Conservation (phyloP, 805 yeast genomes). For the Dipodascus geniculatus region DNA sequence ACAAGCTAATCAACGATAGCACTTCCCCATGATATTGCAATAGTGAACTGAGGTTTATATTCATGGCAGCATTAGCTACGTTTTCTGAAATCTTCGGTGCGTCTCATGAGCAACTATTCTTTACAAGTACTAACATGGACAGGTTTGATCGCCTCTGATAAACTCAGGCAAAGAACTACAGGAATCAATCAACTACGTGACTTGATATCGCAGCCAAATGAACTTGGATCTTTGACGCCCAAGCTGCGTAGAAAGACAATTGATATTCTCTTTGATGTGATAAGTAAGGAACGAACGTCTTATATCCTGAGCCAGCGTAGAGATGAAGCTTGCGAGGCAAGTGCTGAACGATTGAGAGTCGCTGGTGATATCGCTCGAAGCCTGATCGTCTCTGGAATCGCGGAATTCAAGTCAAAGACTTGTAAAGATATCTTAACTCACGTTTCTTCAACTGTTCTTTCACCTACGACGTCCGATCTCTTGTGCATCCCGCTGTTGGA, state of each 20-base stretch:
- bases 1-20: neutral
- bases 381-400: neutral
- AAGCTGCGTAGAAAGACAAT: neutral
- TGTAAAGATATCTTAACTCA: neutral
- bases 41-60: neutral
- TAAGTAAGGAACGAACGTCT: neutral
- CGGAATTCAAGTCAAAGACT: neutral
- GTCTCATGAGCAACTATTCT: neutral
- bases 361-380: neutral
- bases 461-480: neutral
- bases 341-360: neutral
- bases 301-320: neutral
- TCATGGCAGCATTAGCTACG: neutral
- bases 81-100: neutral
- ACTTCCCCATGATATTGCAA: no score
- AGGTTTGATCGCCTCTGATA: neutral
- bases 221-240: neutral
- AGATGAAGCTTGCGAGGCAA: neutral
- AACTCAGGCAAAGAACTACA: neutral
- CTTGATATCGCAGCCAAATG: neutral
- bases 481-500: neutral
- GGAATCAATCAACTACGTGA: neutral
- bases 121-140: neutral
- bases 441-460: neutral
- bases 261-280: neutral